These are phyloP conservation scores for Tinospora cordifolia DNA, from an alignment of 164 flowering plant species.

Conservation along the genomic window DNA sequence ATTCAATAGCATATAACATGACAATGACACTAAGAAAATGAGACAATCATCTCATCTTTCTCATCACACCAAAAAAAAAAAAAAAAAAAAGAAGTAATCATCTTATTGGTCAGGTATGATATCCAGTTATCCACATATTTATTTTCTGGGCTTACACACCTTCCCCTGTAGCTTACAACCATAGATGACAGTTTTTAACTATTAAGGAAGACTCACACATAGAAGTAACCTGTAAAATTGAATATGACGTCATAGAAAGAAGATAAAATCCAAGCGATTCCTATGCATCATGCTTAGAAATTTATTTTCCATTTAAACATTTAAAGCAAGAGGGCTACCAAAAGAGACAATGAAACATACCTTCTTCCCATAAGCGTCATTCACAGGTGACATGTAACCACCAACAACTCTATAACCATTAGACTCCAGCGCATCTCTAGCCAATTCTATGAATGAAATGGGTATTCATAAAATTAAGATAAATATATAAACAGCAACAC, in stretches of 20 bases:
- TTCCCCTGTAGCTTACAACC: no score
- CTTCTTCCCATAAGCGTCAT: constrained; percentile 80
- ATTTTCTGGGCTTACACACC: no score
- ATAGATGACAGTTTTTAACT: no score
- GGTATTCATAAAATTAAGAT: neutral
- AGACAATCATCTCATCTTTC: no score
- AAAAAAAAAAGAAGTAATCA: neutral
- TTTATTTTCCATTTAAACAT: neutral
- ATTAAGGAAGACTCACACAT: neutral
- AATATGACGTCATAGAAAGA: neutral
- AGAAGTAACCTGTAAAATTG: neutral
- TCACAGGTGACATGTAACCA: constrained; percentile 91
- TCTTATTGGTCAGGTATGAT: neutral
- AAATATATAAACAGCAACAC: no score
- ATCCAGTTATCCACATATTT: no score
- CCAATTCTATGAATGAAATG: constrained; percentile 54
- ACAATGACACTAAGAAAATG: neutral
- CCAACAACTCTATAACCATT: constrained; percentile 70
- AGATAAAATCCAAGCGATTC: neutral
- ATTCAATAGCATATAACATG: neutral
- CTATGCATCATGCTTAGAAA: neutral
- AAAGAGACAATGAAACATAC: constrained; percentile 29
- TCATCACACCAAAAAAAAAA: no score
- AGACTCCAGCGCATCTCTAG: constrained; percentile 69
- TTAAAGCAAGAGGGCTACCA: neutral